phyloP scores from a whole-genome alignment of 768 basidiomycete genomes.

The Leccinum pellstonianum region DNA sequence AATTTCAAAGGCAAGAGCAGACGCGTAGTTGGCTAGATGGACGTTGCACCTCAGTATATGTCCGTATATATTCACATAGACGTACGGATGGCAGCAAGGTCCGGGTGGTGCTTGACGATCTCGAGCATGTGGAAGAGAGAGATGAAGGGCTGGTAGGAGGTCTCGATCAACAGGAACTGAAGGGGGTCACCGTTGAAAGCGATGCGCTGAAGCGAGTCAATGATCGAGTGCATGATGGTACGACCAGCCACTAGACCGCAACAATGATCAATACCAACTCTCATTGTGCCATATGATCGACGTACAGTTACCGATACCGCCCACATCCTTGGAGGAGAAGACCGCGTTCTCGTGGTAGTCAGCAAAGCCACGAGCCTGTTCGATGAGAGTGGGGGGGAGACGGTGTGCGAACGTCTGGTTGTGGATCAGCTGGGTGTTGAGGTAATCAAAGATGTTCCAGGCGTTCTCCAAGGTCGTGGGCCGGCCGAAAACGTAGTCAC shows the following conservation, averaged over 20 bases:
- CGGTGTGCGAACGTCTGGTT: constrained; percentile 80
- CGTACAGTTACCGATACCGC: constrained; percentile 78
- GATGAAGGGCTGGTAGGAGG: constrained; percentile 89
- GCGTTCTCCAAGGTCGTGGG: constrained; percentile 66
- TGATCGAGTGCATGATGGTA: constrained; percentile 70
- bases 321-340: constrained; percentile 62
- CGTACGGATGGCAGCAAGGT: constrained; percentile 65
- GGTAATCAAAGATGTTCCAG: constrained; percentile 79
- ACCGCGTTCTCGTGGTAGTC: constrained; percentile 78
- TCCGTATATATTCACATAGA: constrained; percentile 14
- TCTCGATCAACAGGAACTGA: constrained; percentile 73
- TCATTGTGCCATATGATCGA: constrained; percentile 13
- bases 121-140: constrained; percentile 83
- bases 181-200: constrained; percentile 78
- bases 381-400: constrained; percentile 74
- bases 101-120: constrained; percentile 53
- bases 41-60: constrained; percentile 12
- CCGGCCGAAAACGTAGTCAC: constrained; percentile 72
- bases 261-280: constrained; percentile 8
- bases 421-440: constrained; percentile 74
- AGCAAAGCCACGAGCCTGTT: constrained; percentile 72
- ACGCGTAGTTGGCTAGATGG: constrained; percentile 62
- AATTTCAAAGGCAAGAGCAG: constrained; percentile 77
- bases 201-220: constrained; percentile 71
- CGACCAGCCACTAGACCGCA: constrained; percentile 69